A percentile compares a stretch with the other conserved stretches of the same genome.
Conservation (phyloP, 768 basidiomycete genomes). For the Coprinopsis sp. region DNA sequence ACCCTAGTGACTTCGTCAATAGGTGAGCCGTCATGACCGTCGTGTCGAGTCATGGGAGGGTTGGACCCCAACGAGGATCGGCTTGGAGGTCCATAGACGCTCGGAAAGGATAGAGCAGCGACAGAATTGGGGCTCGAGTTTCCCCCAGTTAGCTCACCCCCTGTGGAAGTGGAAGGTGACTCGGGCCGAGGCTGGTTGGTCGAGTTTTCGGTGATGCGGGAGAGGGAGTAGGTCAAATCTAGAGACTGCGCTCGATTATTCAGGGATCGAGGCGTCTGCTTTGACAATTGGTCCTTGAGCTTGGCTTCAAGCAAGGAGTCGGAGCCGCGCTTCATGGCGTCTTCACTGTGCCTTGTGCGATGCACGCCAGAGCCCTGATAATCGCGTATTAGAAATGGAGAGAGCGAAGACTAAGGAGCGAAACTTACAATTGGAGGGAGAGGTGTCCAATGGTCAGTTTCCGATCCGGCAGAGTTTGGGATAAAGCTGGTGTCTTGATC, state of each 20-base stretch:
- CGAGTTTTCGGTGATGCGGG: conserved; percentile 69
- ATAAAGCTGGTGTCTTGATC: conserved; percentile 59
- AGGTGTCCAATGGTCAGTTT: conserved; percentile 73
- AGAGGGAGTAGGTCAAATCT: conserved; percentile 79
- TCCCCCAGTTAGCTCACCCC: conserved; percentile 68
- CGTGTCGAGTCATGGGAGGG: conserved; percentile 1
- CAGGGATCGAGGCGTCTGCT: conserved; percentile 78
- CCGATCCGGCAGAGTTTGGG: conserved; percentile 31
- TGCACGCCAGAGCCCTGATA: conserved; percentile 64
- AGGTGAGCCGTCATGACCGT: neutral
- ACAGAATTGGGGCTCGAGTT: conserved; percentile 77
- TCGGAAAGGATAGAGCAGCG: conserved; percentile 79
- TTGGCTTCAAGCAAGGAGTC: conserved; percentile 84
- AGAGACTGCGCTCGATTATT: conserved; percentile 87
- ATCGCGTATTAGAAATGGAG: conserved; percentile 13
- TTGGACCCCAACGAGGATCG: conserved; percentile 7
- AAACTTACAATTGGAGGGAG: conserved; percentile 69
- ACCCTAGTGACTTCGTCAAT: conserved; percentile 69
- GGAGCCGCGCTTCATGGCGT: conserved; percentile 75
- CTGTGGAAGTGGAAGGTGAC: conserved; percentile 75
- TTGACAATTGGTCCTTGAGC: conserved; percentile 68
- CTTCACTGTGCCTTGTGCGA: conserved; percentile 67
- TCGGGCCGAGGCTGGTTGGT: conserved; percentile 64
- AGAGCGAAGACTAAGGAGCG: conserved; percentile 10
- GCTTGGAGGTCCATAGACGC: conserved; percentile 68